These are phyloP conservation scores for Zizania palustris DNA, from an alignment of 202 grass and related monocot species.

Conservation along the genomic window DNA sequence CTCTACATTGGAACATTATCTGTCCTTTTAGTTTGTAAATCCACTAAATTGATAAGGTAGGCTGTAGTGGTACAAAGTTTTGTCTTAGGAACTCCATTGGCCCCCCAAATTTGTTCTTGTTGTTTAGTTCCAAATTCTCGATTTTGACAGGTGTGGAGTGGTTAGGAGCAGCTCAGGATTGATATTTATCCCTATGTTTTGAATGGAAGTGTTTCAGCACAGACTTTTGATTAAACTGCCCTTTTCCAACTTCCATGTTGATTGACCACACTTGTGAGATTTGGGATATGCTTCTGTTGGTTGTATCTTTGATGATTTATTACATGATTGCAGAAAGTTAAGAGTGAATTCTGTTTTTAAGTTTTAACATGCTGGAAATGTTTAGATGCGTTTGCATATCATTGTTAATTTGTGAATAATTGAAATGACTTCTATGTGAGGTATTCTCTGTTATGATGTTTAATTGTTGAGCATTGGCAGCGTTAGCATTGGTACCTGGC, in stretches of 20 bases:
- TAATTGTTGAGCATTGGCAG: background rate
- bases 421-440: background rate
- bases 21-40: constrained; percentile 6
- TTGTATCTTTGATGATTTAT: constrained; percentile 1
- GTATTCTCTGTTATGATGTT: background rate
- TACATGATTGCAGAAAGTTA: background rate
- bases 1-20: background rate
- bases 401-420: background rate
- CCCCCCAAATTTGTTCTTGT: background rate
- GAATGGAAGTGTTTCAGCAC: background rate
- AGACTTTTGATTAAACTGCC: background rate
- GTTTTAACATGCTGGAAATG: background rate
- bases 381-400: background rate
- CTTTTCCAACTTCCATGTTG: background rate
- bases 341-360: background rate
- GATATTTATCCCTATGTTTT: background rate
- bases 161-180: background rate
- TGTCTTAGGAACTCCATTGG: background rate
- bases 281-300: background rate
- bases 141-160: background rate
- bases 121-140: background rate
- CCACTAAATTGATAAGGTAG: background rate
- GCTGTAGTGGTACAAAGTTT: background rate
- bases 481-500: background rate
- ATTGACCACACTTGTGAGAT: background rate